These are phyloP conservation scores for Boletellus ananas DNA, from an alignment of 768 basidiomycete species.

Conservation along the genomic window DNA sequence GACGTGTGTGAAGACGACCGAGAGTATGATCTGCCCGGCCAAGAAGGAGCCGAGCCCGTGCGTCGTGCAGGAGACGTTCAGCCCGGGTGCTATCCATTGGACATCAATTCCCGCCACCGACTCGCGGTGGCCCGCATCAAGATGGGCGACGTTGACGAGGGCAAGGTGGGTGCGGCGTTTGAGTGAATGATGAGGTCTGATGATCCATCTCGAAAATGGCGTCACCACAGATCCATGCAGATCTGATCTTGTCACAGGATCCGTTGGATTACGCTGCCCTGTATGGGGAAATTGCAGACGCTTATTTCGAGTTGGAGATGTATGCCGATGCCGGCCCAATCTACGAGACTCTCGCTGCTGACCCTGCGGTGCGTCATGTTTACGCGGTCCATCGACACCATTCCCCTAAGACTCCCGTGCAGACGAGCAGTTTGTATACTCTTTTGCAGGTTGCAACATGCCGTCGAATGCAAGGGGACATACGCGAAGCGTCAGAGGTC, in stretches of 20 bases:
- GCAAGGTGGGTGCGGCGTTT: slow-evolving; percentile 60
- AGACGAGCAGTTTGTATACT: slow-evolving; percentile 74
- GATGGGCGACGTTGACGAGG: slow-evolving; percentile 75
- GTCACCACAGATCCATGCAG: slow-evolving; percentile 63
- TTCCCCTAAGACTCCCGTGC: not conserved
- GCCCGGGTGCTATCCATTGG: slow-evolving; percentile 42
- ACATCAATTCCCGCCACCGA: slow-evolving; percentile 64
- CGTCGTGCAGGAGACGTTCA: slow-evolving; percentile 46
- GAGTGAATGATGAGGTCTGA: not conserved
- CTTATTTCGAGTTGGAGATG: slow-evolving; percentile 64
- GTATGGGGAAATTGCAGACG: slow-evolving; percentile 81
- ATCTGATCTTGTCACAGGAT: slow-evolving; percentile 65
- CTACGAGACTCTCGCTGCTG: slow-evolving; percentile 73
- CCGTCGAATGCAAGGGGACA: slow-evolving; percentile 69
- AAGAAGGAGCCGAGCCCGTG: slow-evolving; percentile 43
- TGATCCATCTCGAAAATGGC: too few relatives aligned
- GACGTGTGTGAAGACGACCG: slow-evolving; percentile 81
- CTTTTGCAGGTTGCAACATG: slow-evolving; percentile 80
- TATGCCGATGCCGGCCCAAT: slow-evolving; percentile 77
- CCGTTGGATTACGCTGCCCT: slow-evolving; percentile 71
- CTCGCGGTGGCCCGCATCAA: slow-evolving; percentile 79
- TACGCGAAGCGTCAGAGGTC: slow-evolving; percentile 75
- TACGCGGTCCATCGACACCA: not conserved
- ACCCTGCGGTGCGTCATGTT: slow-evolving; percentile 55
- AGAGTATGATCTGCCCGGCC: slow-evolving; percentile 64